Base-by-base conservation (phyloP, 2,329 filamentous ascomycete genomes). In the Apiospora phragmitis region DNA sequence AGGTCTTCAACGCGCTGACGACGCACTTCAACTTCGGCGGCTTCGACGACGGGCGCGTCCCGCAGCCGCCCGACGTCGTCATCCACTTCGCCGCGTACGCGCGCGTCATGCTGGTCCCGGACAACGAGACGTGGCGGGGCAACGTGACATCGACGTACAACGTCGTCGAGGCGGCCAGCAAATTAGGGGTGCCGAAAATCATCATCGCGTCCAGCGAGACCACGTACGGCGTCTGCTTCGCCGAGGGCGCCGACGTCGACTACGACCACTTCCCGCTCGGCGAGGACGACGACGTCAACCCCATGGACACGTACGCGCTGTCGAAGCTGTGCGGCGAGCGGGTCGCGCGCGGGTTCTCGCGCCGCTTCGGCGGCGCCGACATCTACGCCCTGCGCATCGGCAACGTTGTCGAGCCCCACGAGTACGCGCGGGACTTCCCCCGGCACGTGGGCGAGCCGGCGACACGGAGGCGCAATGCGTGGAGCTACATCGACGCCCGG, bases 321-420 rank as follows among this genome's bases (percentile, higher is more conserved):
- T 87, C 85, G 21, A 91, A 92, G 74, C 80, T 91, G 4, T 87
- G 86, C 69, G 86, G 86, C 9, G 89, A 91, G 77, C 83, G 85
- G 14, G 86, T 87, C 0, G 89, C 87, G 0, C 81, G 87, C 3
- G 85, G 86, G 0, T 90, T 91, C 72, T 85, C 89, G 0, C 81
- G 86, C 0, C 81, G 89, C 2, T 91, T 87, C 73, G 80, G 80
- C 18, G 80, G 81, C 18, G 81, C 80, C 1, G 89, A 91, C 76
- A 89, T 91, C 73, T 91, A 91, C 75, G 86, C 85, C 0, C 77
- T 91, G 32, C 82, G 89, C 2, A 90, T 91, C 67, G 89, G 89
- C 16, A 88, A 89, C 69, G 86, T 91, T 7, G 84, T 91, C 71
- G 87, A 88, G 71, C 89, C 89, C 4, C 86, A 90, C 67, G 88